Percentiles rank a stretch among this genome's conserved stretches.
Conservation (phyloP, 768 basidiomycete genomes). For the Hortiboletus campestris region DNA sequence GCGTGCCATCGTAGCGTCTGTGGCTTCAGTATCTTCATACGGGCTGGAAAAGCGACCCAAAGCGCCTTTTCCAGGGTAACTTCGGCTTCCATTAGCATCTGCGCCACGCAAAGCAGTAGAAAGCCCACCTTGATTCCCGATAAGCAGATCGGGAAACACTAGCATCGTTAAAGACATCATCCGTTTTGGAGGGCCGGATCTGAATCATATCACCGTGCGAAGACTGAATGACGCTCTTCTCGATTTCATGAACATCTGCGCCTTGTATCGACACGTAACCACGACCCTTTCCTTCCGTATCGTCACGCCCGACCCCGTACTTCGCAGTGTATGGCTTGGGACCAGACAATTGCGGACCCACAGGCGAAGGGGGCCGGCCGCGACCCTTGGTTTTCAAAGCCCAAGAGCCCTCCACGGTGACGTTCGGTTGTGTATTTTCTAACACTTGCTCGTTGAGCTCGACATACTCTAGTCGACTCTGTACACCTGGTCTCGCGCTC, state of each 20-base stretch:
- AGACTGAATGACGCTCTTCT: not conserved
- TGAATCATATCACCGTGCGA: not conserved
- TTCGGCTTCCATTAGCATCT: slow-evolving; percentile 4
- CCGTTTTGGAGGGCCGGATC: not conserved
- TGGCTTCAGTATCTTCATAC: not conserved
- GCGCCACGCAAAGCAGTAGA: not conserved
- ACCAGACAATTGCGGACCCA: not conserved
- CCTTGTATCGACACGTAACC: not conserved
- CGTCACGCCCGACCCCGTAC: not conserved
- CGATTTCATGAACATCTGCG: not conserved
- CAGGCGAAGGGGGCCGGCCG: not conserved
- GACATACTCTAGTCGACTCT: not conserved
- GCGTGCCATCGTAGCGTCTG: not conserved
- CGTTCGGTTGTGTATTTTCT: not conserved
- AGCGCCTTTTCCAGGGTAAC: not conserved
- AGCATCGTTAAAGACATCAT: not conserved
- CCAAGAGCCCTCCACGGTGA: not conserved
- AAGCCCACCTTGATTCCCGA: not conserved
- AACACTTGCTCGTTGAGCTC: not conserved
- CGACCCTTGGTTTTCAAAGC: not conserved
- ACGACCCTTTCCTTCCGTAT: not conserved
- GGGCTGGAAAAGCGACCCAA: not conserved
- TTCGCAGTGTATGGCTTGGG: not conserved
- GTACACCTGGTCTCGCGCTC: not conserved
- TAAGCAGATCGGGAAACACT: not conserved